Evolutionary conservation across 2,329 filamentous ascomycete species (phyloP).

Genomic region (Lachnellula hyalina): DNA sequence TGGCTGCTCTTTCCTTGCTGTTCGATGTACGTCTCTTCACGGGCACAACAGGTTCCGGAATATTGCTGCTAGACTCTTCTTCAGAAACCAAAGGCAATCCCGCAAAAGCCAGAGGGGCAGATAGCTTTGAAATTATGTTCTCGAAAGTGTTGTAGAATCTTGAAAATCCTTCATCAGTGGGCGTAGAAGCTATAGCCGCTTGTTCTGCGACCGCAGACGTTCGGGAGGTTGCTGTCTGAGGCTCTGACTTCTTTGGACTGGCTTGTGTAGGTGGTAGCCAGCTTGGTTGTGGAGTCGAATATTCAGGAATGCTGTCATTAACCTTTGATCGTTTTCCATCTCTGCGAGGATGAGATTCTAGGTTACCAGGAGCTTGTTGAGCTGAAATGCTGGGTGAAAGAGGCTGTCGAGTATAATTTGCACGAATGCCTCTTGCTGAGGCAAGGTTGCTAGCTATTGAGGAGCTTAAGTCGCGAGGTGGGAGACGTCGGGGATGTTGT

Average conservation of each 20-base stretch:
- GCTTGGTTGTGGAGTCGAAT: conserved; percentile 41
- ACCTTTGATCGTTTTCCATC: conserved; percentile 48
- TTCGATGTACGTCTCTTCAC: conserved; percentile 26
- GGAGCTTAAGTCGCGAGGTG: conserved; percentile 64
- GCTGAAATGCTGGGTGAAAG: conserved; percentile 68
- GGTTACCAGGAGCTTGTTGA: conserved; percentile 65
- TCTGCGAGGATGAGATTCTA: conserved; percentile 52
- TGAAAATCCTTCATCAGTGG: conserved; percentile 72
- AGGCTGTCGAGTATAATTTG: conserved; percentile 59
- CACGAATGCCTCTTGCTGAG: conserved; percentile 73
- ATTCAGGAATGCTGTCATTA: conserved; percentile 45
- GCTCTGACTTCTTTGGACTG: conserved; percentile 25
- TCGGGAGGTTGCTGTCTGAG: conserved; percentile 17
- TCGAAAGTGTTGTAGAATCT: conserved; percentile 92
- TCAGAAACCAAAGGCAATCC: conserved; percentile 70
- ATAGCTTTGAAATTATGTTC: conserved; percentile 79
- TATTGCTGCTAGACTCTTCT: conserved; percentile 34
- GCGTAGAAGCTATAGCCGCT: conserved; percentile 26
- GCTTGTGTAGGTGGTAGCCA: conserved; percentile 44
- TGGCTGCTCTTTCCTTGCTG: conserved; percentile 29
- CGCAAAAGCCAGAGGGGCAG: conserved; percentile 86
- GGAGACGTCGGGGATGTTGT: conserved; percentile 36
- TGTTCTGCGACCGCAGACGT: conserved; percentile 32
- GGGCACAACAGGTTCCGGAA: conserved; percentile 35
- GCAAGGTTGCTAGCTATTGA: conserved; percentile 87